Base-by-base conservation (phyloP, 2,329 filamentous ascomycete genomes). In the Claviceps arundinis region DNA sequence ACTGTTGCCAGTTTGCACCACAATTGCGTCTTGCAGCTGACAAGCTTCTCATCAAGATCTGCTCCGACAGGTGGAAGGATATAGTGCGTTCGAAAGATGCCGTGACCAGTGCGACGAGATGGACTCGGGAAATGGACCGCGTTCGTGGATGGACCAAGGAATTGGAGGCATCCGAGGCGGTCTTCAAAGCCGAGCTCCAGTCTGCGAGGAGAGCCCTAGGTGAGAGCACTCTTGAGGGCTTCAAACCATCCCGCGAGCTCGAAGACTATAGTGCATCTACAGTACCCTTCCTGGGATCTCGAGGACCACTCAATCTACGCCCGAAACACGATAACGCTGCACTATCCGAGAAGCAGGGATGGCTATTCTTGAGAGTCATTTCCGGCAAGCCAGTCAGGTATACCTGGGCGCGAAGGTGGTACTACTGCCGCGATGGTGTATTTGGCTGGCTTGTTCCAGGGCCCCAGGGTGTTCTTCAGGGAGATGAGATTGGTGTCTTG, bases 401-500 rank as follows among this genome's bases (percentile, higher is more conserved):
- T n/a, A 78, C 81, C 42, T 98, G 93, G 93, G 78, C 89, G 26
- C 80, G 89, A 54, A 79, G 91, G 50, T 98, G 93, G 93, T 95
- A 93, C 63, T 97, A 95, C 65, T 85, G 95, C 59, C 90, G 91
- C 57, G 85, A 95, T 62, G 91, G 93, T 41, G 93, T 97, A 53
- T 97, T 98, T 67, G 93, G 93, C 22, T 97, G 89, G 82, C 75
- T 98, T 5, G 80, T 93, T 19, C 89, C 94, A 61, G 87, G 87
- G 3, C 73, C 81, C 0, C 82, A 90, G 54, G 91, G 89, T 37
- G 93, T 98, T 22, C 82, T 97, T 59, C 91, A 97, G 65, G 95
- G 89, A 47, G 93, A 98, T 61, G 89, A 95, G 69, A 95, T 95
- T 55, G 93, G 93, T 42, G 90, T 98, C 3, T 71, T 98, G 50